These are phyloP conservation scores for Fusarium sp. DNA, from an alignment of 2,329 filamentous ascomycete species.

Conservation along the genomic window DNA sequence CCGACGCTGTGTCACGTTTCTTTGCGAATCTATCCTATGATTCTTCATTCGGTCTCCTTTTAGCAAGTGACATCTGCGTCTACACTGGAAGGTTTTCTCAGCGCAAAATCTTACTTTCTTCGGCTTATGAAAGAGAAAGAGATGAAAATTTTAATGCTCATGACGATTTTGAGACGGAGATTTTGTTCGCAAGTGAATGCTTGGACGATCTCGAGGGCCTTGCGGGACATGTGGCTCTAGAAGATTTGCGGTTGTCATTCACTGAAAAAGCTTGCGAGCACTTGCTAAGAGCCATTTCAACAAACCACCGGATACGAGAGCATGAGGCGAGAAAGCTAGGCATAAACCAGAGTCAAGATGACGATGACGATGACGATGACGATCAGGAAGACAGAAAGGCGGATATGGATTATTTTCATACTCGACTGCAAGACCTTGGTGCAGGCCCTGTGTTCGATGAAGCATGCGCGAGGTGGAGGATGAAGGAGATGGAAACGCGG, in stretches of 20 bases:
- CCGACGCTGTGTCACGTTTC: background rate
- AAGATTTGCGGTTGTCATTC: background rate
- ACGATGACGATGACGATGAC: no score
- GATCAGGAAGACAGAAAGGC: no score
- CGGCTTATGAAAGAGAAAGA: background rate
- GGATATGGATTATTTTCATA: no score
- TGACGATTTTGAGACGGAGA: background rate
- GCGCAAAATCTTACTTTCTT: background rate
- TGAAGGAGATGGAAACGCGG: no score
- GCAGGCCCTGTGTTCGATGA: no score
- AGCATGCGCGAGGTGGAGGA: no score
- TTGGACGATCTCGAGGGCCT: background rate
- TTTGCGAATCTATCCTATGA: background rate
- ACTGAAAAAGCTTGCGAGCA: background rate
- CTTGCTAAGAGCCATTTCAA: background rate
- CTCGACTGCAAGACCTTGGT: no score
- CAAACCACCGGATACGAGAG: background rate
- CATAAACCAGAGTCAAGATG: background rate
- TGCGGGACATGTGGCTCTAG: background rate
- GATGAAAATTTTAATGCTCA: no score
- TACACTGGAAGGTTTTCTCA: background rate
- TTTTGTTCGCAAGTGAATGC: background rate
- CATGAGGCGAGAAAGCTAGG: background rate
- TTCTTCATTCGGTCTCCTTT: background rate
- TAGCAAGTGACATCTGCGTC: background rate